Percentiles rank a stretch among this genome's conserved stretches.
phyloP scores from a whole-genome alignment of 208 protist genomes.

The Acanthamoeba castellanii region DNA sequence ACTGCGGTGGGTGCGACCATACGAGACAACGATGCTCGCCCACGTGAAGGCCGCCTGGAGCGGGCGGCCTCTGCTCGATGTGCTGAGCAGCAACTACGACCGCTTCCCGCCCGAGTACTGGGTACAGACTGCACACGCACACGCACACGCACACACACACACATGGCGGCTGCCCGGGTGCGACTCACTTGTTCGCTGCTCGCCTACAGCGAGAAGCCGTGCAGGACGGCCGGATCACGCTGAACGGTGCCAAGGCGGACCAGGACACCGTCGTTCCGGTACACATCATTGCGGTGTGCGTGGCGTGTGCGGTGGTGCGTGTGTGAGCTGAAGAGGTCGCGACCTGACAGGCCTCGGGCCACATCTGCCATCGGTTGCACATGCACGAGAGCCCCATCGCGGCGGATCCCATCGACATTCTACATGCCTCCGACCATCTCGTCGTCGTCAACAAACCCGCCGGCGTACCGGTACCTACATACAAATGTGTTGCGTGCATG shows the following conservation, averaged over 20 bases:
- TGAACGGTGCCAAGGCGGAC: constrained; percentile 75
- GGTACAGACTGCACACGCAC: not conserved
- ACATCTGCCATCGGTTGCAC: constrained; percentile 92
- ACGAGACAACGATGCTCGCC: constrained; percentile 2
- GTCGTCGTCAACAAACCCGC: constrained; percentile 85
- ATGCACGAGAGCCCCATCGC: constrained; percentile 94
- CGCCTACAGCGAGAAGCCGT: constrained; percentile 87
- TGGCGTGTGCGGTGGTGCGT: not conserved
- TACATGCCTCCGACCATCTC: constrained; percentile 82
- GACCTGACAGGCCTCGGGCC: constrained; percentile 87
- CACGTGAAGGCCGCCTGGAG: constrained; percentile 23
- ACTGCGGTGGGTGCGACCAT: constrained; percentile 30
- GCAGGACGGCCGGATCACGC: constrained; percentile 88
- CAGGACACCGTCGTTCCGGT: constrained; percentile 70
- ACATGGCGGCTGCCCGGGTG: not conserved
- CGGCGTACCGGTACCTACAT: constrained; percentile 81
- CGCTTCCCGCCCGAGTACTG: constrained; percentile 55
- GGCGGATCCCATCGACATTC: constrained; percentile 75
- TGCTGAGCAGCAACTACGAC: constrained; percentile 37
- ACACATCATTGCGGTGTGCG: not conserved
- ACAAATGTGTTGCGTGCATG: not conserved
- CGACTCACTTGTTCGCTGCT: not conserved
- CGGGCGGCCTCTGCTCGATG: constrained; percentile 17
- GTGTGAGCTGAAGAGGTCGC: not conserved
- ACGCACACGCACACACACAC: not conserved